Percentiles rank a stretch among this genome's conserved stretches.
Conservation (phyloP, 306 rosid genomes). For the Quercus gilva region DNA sequence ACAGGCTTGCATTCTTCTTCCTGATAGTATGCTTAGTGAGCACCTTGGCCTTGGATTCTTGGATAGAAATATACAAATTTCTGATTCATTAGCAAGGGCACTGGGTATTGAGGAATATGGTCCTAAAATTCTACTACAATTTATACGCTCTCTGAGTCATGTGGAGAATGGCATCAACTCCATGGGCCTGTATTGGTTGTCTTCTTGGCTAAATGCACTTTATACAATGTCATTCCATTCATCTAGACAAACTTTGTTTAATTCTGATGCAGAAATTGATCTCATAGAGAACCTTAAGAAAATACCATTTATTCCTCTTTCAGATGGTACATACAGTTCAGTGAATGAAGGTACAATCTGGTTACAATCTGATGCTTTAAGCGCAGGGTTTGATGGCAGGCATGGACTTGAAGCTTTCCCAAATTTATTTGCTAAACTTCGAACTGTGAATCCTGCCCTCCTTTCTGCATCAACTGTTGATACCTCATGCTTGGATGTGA, state of each 20-base stretch:
- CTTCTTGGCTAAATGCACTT: conserved; percentile 61
- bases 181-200: conserved; percentile 73
- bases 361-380: conserved; percentile 57
- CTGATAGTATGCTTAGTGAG: conserved; percentile 54
- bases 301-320: conserved; percentile 74
- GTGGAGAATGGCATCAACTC: conserved; percentile 44
- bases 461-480: conserved; percentile 49
- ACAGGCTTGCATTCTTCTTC: conserved; percentile 63
- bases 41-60: conserved; percentile 87
- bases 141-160: conserved; percentile 53
- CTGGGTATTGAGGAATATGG: conserved; percentile 89
- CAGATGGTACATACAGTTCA: conserved; percentile 81
- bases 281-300: conserved; percentile 46
- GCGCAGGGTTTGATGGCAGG: conserved; percentile 47
- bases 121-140: conserved; percentile 58
- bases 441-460: conserved; percentile 67
- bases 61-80: conserved; percentile 52
- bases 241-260: conserved; percentile 34
- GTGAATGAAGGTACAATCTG: conserved; percentile 77
- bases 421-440: conserved; percentile 60
- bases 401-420: conserved; percentile 69
- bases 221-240: conserved; percentile 43
- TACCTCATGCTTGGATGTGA: conserved; percentile 35
- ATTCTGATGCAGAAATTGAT: conserved; percentile 44
- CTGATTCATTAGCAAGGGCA: conserved; percentile 69